Percentiles rank a stretch among this genome's conserved stretches.
Evolutionary conservation across 2,329 filamentous ascomycete genomes (phyloP).

Genomic region (Verticillium isaacii): DNA sequence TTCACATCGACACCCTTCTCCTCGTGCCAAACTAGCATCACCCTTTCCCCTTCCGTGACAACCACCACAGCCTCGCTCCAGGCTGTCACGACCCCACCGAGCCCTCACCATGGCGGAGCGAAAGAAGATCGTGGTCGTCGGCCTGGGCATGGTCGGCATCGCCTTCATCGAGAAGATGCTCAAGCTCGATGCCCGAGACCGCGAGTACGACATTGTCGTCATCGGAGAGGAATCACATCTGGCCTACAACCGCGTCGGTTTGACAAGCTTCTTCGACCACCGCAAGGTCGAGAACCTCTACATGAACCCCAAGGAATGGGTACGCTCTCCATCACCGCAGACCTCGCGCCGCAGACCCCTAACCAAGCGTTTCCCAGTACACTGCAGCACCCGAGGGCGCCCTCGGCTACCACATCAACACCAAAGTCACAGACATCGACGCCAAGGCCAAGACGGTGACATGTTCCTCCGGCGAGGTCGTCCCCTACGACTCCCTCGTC

Average conservation of each 20-base stretch:
- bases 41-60: not conserved
- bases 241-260: conserved; percentile 85
- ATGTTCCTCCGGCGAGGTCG: conserved; percentile 63
- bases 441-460: conserved; percentile 60
- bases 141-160: conserved; percentile 87
- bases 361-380: conserved; percentile 47
- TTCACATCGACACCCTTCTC: not conserved
- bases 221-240: conserved; percentile 85
- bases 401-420: conserved; percentile 72
- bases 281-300: conserved; percentile 83
- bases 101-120: conserved; percentile 34
- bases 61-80: no score
- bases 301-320: conserved; percentile 80
- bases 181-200: conserved; percentile 71
- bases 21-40: not conserved
- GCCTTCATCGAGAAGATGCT: conserved; percentile 90
- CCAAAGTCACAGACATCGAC: conserved; percentile 62
- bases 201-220: conserved; percentile 77
- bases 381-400: conserved; percentile 60
- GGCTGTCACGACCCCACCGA: not conserved
- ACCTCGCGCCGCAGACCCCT: not conserved
- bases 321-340: conserved; percentile 27
- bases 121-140: conserved; percentile 76
- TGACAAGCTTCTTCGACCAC: conserved; percentile 87
- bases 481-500: conserved; percentile 76